A percentile compares a stretch with the other conserved stretches of the same genome.
phyloP scores from a whole-genome alignment of 139 green algal species.

The Chlorella sp. region DNA sequence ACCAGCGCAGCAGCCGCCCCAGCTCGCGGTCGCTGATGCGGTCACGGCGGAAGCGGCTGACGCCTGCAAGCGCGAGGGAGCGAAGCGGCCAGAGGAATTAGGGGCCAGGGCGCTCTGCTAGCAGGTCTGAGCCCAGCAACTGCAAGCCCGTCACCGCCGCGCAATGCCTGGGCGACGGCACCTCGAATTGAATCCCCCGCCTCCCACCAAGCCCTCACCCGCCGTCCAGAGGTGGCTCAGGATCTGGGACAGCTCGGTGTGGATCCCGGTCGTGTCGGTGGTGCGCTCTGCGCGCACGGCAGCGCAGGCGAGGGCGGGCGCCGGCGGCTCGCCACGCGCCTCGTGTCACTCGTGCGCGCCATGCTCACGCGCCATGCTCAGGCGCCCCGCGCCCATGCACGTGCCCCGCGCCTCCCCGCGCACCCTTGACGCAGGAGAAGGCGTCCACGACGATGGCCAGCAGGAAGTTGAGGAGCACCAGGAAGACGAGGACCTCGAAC shows the following conservation, averaged over 20 bases:
- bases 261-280: constrained; percentile 45
- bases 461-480: constrained; percentile 93
- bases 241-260: constrained; percentile 69
- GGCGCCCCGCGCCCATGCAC: too few species aligned
- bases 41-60: constrained; percentile 13
- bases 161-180: not conserved
- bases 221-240: constrained; percentile 65
- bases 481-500: constrained; percentile 85
- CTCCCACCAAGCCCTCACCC: constrained; percentile 61
- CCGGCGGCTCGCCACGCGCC: not conserved
- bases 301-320: not conserved
- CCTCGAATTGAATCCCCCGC: constrained; percentile 18
- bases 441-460: constrained; percentile 87
- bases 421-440: constrained; percentile 70
- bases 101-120: not conserved
- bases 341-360: constrained; percentile 69
- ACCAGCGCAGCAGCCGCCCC: constrained; percentile 34
- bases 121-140: not conserved
- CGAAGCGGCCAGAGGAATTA: not conserved
- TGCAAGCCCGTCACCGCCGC: constrained; percentile 1
- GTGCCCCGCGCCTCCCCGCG: too few species aligned
- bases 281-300: constrained; percentile 13
- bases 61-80: not conserved
- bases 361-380: constrained; percentile 2
- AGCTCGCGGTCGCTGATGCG: constrained; percentile 22